A percentile compares a stretch with the other conserved stretches of the same genome.
Conservation (phyloP, 305 asterid genomes). For the Striga hermonthica region DNA sequence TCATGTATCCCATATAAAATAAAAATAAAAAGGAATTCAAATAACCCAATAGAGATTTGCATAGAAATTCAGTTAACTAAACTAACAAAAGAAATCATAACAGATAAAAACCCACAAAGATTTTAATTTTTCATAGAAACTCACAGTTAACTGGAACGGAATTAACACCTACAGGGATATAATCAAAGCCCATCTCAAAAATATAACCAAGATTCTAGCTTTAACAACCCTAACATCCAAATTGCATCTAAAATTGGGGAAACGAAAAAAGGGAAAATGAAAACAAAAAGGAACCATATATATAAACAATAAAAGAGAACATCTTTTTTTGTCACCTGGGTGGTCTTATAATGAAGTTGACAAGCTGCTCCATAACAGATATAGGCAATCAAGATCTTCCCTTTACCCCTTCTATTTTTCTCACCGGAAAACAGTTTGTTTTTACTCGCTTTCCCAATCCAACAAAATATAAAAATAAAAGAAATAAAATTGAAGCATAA, state of each 20-base stretch:
- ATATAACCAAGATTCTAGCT: slow-evolving; percentile 18
- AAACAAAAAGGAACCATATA: neutral
- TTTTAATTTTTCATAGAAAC: no score
- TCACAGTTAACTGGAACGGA: no score
- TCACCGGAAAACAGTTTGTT: slow-evolving; percentile 6
- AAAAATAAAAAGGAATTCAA: slow-evolving; percentile 9
- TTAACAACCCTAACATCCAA: slow-evolving; percentile 4
- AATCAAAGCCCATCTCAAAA: slow-evolving; percentile 22
- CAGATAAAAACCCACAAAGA: no score
- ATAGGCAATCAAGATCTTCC: slow-evolving; percentile 40
- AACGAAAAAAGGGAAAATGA: neutral
- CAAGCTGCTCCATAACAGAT: slow-evolving; percentile 81
- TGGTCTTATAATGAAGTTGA: slow-evolving; percentile 93
- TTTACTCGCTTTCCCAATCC: neutral
- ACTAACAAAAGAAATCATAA: neutral
- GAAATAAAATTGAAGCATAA: no score
- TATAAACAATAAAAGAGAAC: neutral
- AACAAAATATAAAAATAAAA: neutral
- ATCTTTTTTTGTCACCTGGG: slow-evolving; percentile 64
- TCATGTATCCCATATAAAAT: neutral
- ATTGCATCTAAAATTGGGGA: slow-evolving; percentile 18
- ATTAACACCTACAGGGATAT: neutral
- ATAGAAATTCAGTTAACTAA: slow-evolving; percentile 10
- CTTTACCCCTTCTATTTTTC: slow-evolving; percentile 5
- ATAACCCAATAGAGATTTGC: neutral